A percentile compares a stretch with the other conserved stretches of the same genome.
Conservation (phyloP, 78 protist species). For the Planoprotostelium fungivorum region DNA sequence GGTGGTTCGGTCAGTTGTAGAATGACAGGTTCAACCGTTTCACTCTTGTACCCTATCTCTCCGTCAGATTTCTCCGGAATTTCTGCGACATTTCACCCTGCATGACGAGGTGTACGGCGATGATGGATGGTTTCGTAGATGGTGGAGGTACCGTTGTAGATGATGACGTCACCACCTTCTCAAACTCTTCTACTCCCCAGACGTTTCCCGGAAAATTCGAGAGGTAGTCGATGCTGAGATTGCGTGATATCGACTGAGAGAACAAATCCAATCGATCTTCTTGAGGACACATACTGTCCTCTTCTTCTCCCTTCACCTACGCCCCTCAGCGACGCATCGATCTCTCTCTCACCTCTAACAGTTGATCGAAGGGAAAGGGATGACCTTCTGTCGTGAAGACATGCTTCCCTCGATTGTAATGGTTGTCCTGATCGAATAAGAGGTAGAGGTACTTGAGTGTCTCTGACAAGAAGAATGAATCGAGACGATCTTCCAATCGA, state of each 20-base stretch:
- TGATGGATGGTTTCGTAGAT: background rate
- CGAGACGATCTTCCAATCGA: background rate
- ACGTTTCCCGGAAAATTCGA: background rate
- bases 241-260: background rate
- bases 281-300: no score
- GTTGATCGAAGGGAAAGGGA: background rate
- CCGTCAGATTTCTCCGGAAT: background rate
- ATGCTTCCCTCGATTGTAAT: background rate
- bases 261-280: background rate
- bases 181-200: background rate
- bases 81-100: background rate
- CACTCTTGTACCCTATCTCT: background rate
- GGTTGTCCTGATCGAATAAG: constrained; percentile 42
- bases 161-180: background rate
- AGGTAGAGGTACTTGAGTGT: constrained; percentile 81
- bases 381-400: constrained; percentile 18
- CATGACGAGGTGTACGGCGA: background rate
- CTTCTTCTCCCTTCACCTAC: background rate
- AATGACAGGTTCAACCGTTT: background rate
- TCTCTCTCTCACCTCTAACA: background rate
- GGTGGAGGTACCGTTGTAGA: background rate
- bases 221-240: background rate
- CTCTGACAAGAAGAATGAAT: constrained; percentile 71
- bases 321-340: background rate
- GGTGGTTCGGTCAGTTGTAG: background rate